Percentiles rank a stretch among this genome's conserved stretches.
These are phyloP conservation scores for Cryphonectria radicalis DNA, from an alignment of 2,329 filamentous ascomycete species.

Conservation along the genomic window DNA sequence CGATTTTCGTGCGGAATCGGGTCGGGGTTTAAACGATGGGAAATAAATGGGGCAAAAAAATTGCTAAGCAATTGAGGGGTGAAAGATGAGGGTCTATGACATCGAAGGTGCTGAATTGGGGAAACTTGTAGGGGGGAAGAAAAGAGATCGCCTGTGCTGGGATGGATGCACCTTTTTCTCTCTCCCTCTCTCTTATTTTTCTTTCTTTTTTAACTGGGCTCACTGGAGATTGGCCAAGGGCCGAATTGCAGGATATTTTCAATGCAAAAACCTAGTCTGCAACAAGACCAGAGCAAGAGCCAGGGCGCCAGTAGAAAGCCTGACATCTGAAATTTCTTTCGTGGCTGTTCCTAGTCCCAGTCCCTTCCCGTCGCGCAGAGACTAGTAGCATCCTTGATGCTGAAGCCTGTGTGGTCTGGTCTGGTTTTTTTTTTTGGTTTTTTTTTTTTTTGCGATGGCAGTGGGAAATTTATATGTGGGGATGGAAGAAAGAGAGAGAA, in stretches of 20 bases:
- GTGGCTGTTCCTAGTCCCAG: constrained; percentile 11
- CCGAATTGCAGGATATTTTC: constrained; percentile 28
- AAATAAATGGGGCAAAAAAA: constrained; percentile 25
- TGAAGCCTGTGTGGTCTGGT: constrained; percentile 15
- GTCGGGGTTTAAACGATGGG: constrained; percentile 29
- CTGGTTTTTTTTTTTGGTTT: neutral
- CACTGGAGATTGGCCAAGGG: constrained; percentile 21
- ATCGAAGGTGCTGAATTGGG: constrained; percentile 26
- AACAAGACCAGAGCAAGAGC: constrained; percentile 12
- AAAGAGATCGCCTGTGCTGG: constrained; percentile 11
- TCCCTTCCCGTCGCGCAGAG: constrained; percentile 5
- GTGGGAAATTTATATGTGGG: constrained; percentile 23
- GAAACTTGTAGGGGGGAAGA: constrained; percentile 26
- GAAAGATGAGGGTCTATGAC: constrained; percentile 23
- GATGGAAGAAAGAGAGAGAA: neutral
- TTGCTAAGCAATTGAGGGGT: constrained; percentile 30
- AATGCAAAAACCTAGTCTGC: constrained; percentile 28
- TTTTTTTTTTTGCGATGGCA: constrained; percentile 10
- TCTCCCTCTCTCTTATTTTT: too few species aligned
- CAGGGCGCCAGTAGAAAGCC: constrained; percentile 17
- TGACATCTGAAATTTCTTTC: constrained; percentile 20
- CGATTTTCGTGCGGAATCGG: constrained; percentile 29
- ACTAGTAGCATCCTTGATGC: constrained; percentile 23
- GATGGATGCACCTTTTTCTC: neutral
- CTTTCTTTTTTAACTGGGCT: neutral